Evolutionary conservation across 2,329 filamentous ascomycete genomes (phyloP).

Genomic region (Blastomyces gilchristii): DNA sequence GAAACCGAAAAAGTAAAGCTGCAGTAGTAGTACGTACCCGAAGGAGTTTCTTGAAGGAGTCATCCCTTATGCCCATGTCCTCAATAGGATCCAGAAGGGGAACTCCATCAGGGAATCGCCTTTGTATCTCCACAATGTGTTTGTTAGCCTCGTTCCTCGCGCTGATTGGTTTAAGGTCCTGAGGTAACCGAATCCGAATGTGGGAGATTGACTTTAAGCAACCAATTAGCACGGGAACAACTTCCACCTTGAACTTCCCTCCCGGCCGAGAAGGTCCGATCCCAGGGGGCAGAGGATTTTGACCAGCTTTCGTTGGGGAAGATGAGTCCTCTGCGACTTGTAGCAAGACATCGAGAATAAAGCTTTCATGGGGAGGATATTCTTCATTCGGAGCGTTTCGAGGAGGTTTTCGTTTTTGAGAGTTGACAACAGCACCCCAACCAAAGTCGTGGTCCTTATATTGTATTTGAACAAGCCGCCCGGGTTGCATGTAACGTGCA

Average conservation of each 20-base stretch:
- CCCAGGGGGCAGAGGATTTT: slow-evolving; percentile 55
- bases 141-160: slow-evolving; percentile 60
- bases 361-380: slow-evolving; percentile 62
- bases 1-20: background rate
- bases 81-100: slow-evolving; percentile 85
- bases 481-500: slow-evolving; percentile 71
- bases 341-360: slow-evolving; percentile 74
- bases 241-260: slow-evolving; percentile 62
- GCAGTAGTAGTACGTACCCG: slow-evolving; percentile 35
- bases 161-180: slow-evolving; percentile 58
- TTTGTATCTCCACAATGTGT: slow-evolving; percentile 64
- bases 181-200: slow-evolving; percentile 71
- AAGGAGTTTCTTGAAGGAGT: slow-evolving; percentile 84
- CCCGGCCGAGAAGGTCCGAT: slow-evolving; percentile 51
- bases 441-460: slow-evolving; percentile 74
- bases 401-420: slow-evolving; percentile 52
- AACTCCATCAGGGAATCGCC: slow-evolving; percentile 84
- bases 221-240: slow-evolving; percentile 75
- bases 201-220: slow-evolving; percentile 79
- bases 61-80: slow-evolving; percentile 89
- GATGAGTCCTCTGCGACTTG: slow-evolving; percentile 45
- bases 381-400: slow-evolving; percentile 59
- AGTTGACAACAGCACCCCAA: slow-evolving; percentile 83
- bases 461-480: slow-evolving; percentile 80
- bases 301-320: slow-evolving; percentile 47